Base-by-base conservation (phyloP, 225 moss, liverwort and hornwort genomes). In the Lunularia cruciata region DNA sequence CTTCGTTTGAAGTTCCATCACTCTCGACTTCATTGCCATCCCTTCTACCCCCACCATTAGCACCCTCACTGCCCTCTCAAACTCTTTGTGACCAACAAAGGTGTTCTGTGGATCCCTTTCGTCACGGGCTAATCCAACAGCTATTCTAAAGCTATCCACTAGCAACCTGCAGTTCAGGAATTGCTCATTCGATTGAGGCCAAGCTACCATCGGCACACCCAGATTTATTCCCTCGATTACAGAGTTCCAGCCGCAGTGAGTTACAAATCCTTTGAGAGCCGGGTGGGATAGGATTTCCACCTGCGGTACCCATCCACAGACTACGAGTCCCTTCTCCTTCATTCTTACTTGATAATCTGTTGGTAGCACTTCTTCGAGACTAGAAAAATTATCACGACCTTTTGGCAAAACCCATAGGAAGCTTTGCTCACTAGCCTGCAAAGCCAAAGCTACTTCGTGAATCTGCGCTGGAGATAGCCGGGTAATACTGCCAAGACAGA, bases 211-310 rank as follows among this genome's bases (percentile, higher is more conserved):
- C 0, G 79, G 79, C 20, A 83, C 48, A 18, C 79, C 70, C 0
- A 38, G 28, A 14, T 27, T 61, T 11, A 77, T 30, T 23, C 72
- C 76, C 52, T 83, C 75, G 9, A 80, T 31, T 14, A 62, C 57
- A 40, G 78, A 86, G 61, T 78, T 86, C 83, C 86, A 86, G 34
- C 77, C 69, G 7, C 81, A 84, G 22, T 77, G 75, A 5, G 15
- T 71, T 15, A 75, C 3, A 53, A 86, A 86, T 0, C 77, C 80
- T 38, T 75, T 70, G 1, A 38, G 51, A 2, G 73, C 69, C 2
- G 30, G 60, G 56, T 86, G 83, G 32, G 60, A 54, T 36, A 83
- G 16, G 34, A 86, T 80, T 35, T 12, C 53, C 38, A 0, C 22
- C 30, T 83, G 80, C 0, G 63, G 35, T 14, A 47, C 67, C 75